Base-by-base conservation (phyloP, 2,329 filamentous ascomycete species). In the Gnomoniopsis smithogilvyi region DNA sequence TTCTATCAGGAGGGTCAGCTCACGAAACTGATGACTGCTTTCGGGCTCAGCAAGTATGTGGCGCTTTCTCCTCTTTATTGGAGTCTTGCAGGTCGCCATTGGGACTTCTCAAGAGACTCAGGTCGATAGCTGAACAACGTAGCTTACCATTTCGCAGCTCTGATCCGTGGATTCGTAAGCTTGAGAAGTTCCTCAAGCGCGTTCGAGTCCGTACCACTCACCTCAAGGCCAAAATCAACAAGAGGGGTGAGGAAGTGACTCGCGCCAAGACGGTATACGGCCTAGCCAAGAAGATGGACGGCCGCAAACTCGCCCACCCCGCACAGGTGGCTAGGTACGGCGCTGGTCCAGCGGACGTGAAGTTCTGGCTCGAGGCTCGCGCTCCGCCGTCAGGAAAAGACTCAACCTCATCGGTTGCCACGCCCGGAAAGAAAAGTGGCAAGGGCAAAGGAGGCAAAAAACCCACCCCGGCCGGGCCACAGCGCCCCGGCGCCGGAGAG, bases 271-370 rank as follows among this genome's bases (percentile, higher is more conserved):
- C 69, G 4, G 74, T 80, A 11, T 58, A 57, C 4, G 70, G 67
- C 0, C 62, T 80, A 2, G 74, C 74, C 1, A 47, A 47, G 45
- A 78, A 49, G 72, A 73, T 0, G 64, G 64, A 11, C 53, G 61
- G 0, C 53, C 67, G n/a, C 11, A 11, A 10, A 59, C 46, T 1
- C 65, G 69, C 19, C 1, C 66, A 70, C 21, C 72, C 68, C 0
- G 68, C 72, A 0, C 59, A 46, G 1, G 67, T 74, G 2, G 34
- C 7, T 0, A 38, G 51, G 1, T 66, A 65, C 41, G 81, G 75
- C 8, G 80, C 80, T 49, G 78, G 79, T 1, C 76, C 85, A 0
- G 74, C 74, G 12, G 71, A 80, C 0, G 84, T 88, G 2, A 66
- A 78, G 36, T 88, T 88, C 65, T 86, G 77, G 72, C 62, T 81